These are phyloP conservation scores for Coemansia asiatica DNA, from an alignment of 192 early-diverging fungal genomes.

Conservation along the genomic window DNA sequence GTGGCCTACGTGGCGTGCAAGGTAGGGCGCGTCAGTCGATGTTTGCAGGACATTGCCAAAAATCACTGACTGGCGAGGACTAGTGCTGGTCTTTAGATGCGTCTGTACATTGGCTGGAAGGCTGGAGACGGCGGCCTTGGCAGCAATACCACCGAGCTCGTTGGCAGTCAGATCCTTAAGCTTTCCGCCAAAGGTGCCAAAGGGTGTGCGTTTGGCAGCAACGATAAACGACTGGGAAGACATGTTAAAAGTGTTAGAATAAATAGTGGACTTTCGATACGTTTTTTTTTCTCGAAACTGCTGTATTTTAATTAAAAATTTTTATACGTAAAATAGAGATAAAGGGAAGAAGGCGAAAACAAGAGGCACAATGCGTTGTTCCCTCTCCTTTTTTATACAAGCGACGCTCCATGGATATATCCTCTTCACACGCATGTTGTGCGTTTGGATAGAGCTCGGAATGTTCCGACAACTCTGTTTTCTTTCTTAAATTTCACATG, in stretches of 20 bases:
- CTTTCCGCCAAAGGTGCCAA: slow-evolving; percentile 94
- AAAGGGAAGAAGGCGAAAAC: not conserved
- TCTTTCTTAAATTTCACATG: not conserved
- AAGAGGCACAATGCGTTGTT: not conserved
- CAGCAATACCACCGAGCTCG: slow-evolving; percentile 89
- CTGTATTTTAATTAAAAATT: no score
- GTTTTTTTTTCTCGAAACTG: slow-evolving; percentile 6
- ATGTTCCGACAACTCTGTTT: not conserved
- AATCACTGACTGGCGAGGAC: slow-evolving; percentile 70
- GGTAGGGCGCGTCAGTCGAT: slow-evolving; percentile 78
- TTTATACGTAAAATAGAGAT: not conserved
- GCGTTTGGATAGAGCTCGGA: not conserved
- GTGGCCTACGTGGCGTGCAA: slow-evolving; percentile 91
- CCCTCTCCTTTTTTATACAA: not conserved
- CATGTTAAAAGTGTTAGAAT: slow-evolving; percentile 16
- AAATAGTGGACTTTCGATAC: not conserved
- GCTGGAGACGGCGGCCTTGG: slow-evolving; percentile 78
- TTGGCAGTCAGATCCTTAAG: slow-evolving; percentile 79
- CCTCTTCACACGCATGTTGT: no score
- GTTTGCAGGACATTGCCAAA: slow-evolving; percentile 95
- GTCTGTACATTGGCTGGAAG: slow-evolving; percentile 74
- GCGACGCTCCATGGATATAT: not conserved
- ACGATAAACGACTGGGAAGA: slow-evolving; percentile 68
- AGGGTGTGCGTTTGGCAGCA: slow-evolving; percentile 80
- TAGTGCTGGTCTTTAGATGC: slow-evolving; percentile 30